Evolutionary conservation across 2,329 filamentous ascomycete genomes (phyloP).

Genomic region (Cylindrodendrum hubeiense): DNA sequence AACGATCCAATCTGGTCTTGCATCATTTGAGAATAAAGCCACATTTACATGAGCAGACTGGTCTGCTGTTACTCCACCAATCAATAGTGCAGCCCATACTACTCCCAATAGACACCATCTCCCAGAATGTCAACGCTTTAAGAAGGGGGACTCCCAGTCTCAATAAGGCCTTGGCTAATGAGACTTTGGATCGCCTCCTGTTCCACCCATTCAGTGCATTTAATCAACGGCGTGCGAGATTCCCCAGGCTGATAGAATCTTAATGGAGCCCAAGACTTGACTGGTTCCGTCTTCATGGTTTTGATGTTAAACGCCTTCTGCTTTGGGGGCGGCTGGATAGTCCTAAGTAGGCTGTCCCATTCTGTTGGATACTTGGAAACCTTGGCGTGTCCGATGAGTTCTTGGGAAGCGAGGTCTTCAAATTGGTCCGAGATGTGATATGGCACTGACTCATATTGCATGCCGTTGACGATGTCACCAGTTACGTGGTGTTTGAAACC

Average conservation of each 20-base stretch:
- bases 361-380: neutral
- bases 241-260: conserved; percentile 13
- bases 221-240: conserved; percentile 1
- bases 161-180: neutral
- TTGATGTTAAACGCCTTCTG: conserved; percentile 20
- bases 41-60: too few species aligned
- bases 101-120: too few species aligned
- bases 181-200: conserved; percentile 13
- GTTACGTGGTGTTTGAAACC: conserved; percentile 18
- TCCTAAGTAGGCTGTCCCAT: neutral
- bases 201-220: conserved; percentile 23
- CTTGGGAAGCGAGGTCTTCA: neutral
- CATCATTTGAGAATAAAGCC: too few species aligned
- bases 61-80: too few species aligned
- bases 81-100: too few species aligned
- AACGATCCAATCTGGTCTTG: too few species aligned
- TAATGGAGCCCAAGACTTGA: conserved; percentile 14
- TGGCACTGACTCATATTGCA: conserved; percentile 8
- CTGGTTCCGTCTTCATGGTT: conserved; percentile 21
- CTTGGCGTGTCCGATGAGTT: neutral
- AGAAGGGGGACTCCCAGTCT: neutral
- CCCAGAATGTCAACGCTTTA: neutral
- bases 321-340: conserved; percentile 5
- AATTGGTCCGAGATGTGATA: neutral
- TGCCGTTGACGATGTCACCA: conserved; percentile 16